These are phyloP conservation scores for Microsporum canis DNA, from an alignment of 2,329 filamentous ascomycete genomes.

Conservation along the genomic window DNA sequence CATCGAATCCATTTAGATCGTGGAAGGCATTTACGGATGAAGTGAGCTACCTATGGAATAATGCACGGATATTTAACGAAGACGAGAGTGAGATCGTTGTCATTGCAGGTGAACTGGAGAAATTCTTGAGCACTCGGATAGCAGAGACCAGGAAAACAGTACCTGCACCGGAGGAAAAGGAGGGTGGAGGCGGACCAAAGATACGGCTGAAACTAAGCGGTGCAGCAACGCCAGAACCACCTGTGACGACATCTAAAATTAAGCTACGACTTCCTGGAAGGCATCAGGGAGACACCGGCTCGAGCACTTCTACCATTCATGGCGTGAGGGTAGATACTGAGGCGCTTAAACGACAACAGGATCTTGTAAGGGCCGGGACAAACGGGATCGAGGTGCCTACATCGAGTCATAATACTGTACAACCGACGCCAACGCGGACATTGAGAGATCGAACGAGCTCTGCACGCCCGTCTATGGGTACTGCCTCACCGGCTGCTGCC, in stretches of 20 bases:
- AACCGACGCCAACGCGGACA: conserved; percentile 21
- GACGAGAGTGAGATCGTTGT: conserved; percentile 76
- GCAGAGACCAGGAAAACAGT: conserved; percentile 62
- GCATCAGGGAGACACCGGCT: conserved; percentile 38
- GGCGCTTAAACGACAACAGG: conserved; percentile 42
- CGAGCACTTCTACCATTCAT: conserved; percentile 30
- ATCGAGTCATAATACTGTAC: conserved; percentile 9
- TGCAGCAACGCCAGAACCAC: conserved; percentile 29
- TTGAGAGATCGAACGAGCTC: conserved; percentile 24
- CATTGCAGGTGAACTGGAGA: conserved; percentile 62
- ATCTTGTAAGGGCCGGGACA: conserved; percentile 41
- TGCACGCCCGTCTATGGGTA: neutral
- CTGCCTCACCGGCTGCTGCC: neutral
- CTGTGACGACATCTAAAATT: conserved; percentile 44
- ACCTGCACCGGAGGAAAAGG: conserved; percentile 45
- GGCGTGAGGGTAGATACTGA: conserved; percentile 45
- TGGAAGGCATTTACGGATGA: conserved; percentile 77
- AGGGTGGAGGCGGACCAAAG: conserved; percentile 47
- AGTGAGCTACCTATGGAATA: conserved; percentile 71
- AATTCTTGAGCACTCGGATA: conserved; percentile 56
- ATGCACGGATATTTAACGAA: conserved; percentile 83
- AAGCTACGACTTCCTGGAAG: conserved; percentile 59
- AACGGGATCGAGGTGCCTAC: conserved; percentile 13
- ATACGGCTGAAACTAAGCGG: conserved; percentile 65
- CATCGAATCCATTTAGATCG: conserved; percentile 51